Evolutionary conservation across 108 stramenopile genomes (phyloP).

Genomic region (Nitzschia inconspicua): DNA sequence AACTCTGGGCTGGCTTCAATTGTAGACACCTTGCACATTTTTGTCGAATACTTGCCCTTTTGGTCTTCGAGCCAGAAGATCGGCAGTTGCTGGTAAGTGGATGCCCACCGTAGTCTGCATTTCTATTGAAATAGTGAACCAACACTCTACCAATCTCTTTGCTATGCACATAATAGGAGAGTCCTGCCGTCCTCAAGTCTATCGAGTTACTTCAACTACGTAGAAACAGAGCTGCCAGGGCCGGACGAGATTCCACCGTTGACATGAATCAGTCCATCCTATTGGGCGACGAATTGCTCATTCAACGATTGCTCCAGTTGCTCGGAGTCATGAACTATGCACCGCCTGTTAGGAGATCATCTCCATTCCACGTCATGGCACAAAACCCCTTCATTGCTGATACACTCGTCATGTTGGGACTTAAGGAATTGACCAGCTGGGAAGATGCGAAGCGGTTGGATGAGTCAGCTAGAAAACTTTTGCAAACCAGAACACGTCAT

Average conservation of each 20-base stretch:
- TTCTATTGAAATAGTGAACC: too few relatives aligned
- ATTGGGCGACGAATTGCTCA: constrained; percentile 54
- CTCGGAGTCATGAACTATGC: constrained; percentile 78
- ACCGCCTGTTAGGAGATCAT: constrained; percentile 43
- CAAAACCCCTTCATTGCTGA: constrained; percentile 62
- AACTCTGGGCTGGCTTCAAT: constrained; percentile 54
- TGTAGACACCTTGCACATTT: constrained; percentile 83
- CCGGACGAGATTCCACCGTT: constrained; percentile 64
- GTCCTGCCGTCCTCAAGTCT: constrained; percentile 64
- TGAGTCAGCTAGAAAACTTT: constrained; percentile 31
- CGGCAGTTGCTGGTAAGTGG: constrained; percentile 73
- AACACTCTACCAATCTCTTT: too few relatives aligned
- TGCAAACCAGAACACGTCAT: too few relatives aligned
- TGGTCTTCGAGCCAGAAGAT: constrained; percentile 89
- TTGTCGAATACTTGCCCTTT: constrained; percentile 79
- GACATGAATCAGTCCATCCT: constrained; percentile 81
- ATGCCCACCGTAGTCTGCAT: too few relatives aligned
- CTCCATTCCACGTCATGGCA: constrained; percentile 56
- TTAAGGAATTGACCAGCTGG: constrained; percentile 53
- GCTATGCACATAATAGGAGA: too few relatives aligned
- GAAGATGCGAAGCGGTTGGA: constrained; percentile 42
- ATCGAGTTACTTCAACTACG: constrained; percentile 77
- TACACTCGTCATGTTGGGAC: constrained; percentile 54
- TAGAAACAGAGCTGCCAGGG: constrained; percentile 62
- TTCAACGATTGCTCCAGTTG: constrained; percentile 53